Base-by-base conservation (phyloP, 2,329 filamentous ascomycete genomes). In the Rhynchosporium agropyri region DNA sequence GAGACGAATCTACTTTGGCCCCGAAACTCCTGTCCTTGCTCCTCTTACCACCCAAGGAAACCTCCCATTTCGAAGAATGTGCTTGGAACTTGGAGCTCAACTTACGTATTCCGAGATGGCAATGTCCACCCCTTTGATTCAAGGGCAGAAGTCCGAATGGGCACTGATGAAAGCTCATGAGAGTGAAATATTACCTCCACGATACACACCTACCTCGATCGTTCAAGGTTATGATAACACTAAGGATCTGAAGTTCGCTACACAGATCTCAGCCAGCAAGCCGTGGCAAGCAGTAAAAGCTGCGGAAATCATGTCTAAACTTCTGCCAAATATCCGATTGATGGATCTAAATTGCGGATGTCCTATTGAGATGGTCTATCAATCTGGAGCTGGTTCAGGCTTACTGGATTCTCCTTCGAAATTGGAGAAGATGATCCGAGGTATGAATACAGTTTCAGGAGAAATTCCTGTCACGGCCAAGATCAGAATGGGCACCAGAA, bases 21-120 rank as follows among this genome's bases (percentile, higher is more conserved):
- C 89, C 0, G 94, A 98, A 75, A 99, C 95, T 1, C 95, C 95
- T 0, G 86, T 93, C 10, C 81, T 99, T n/a, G 95, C 95, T 4
- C 95, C 95, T 42, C 82, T 99, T 55, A 99, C 95, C 1, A 99
- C 95, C 0, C 95, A 98, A 77, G 95, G 95, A 51, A 99, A 99
- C 72, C 82, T 98, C 54, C 95, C 95, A 0, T 99, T 97, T 80
- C 89, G 95, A 62, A 86, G 95, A 56, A 84, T 99, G 36, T 97
- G 93, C 73, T 88, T 92, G 12, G 89, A 93, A 61, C 83, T 98
- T 29, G 95, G 95, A 42, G 93, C 92, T 33, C 90, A 97, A 74
- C 82, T 96, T 55, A 99, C 95, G 0, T 99, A 97, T 80, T 98
- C 94, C 0, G 95, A 99, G 77, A 99, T 99, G 95, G 95, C 94